A percentile compares a stretch with the other conserved stretches of the same genome.
These are phyloP conservation scores for Linnemannia zychae DNA, from an alignment of 192 early-diverging fungal genomes.

Conservation along the genomic window DNA sequence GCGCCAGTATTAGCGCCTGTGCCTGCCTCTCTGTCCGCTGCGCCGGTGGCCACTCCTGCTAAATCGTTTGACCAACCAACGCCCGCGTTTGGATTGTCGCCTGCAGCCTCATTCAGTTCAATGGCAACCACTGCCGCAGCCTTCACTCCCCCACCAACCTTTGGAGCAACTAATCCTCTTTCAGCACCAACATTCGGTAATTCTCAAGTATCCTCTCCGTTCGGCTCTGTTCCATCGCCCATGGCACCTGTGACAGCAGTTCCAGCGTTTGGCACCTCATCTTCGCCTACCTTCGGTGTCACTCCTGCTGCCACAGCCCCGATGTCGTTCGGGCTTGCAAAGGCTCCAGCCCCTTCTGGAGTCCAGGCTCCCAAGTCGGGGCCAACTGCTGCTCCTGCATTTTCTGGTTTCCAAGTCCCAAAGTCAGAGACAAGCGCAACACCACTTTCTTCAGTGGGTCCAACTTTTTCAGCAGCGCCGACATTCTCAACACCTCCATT, in stretches of 20 bases:
- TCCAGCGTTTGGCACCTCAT: not conserved
- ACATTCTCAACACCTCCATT: not conserved
- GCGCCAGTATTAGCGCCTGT: not conserved
- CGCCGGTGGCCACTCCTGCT: not conserved
- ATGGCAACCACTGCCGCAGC: not conserved
- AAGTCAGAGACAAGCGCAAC: not conserved
- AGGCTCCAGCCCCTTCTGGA: not conserved
- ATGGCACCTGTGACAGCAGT: not conserved
- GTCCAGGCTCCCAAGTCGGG: conserved; percentile 6
- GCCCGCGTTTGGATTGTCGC: not conserved
- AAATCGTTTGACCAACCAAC: conserved; percentile 1
- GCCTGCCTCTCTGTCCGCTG: not conserved
- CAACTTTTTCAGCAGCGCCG: not conserved
- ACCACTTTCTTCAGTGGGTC: not conserved
- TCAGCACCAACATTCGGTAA: conserved; percentile 1
- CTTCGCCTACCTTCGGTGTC: not conserved
- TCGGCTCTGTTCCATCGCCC: not conserved
- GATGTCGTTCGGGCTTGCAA: not conserved
- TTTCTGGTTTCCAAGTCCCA: not conserved
- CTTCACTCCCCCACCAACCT: not conserved
- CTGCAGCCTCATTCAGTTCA: not conserved
- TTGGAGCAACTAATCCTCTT: not conserved
- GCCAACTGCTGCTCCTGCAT: not conserved
- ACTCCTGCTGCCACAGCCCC: conserved; percentile 2
- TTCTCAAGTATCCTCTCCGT: not conserved